phyloP scores from a whole-genome alignment of 2,329 filamentous ascomycete species.

The Chaetomium globosum region DNA sequence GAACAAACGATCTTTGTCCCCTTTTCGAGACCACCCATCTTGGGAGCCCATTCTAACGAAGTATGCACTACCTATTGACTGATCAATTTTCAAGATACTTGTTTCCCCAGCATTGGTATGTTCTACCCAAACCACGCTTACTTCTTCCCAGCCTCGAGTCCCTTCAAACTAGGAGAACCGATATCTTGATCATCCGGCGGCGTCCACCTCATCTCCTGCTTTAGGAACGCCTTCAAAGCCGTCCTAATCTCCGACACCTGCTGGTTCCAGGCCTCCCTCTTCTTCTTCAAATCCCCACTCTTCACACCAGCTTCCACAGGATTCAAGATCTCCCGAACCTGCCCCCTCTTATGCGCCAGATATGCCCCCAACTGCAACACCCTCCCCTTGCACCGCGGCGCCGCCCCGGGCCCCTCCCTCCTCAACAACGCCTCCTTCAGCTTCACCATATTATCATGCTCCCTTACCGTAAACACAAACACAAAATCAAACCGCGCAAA shows the following conservation, averaged over 20 bases:
- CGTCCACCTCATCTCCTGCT: conserved; percentile 35
- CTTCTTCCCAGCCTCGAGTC: not conserved
- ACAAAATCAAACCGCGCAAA: conserved; percentile 38
- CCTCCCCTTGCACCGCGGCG: conserved; percentile 31
- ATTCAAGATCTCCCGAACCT: conserved; percentile 22
- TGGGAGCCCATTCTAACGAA: too few relatives aligned
- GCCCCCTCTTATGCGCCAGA: conserved; percentile 16
- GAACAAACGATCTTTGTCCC: too few relatives aligned
- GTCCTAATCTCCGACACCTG: conserved; percentile 35
- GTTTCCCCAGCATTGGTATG: not conserved
- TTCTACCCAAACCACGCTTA: not conserved
- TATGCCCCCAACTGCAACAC: conserved; percentile 39
- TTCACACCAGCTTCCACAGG: not conserved
- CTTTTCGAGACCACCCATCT: too few relatives aligned
- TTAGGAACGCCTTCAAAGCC: conserved; percentile 35
- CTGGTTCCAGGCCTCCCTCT: conserved; percentile 34
- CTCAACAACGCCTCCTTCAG: conserved; percentile 33
- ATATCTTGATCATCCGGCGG: conserved; percentile 20
- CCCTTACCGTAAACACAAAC: conserved; percentile 37
- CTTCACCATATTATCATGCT: conserved; percentile 38
- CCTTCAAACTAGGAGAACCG: not conserved
- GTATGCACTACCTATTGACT: too few relatives aligned
- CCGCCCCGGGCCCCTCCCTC: conserved; percentile 12
- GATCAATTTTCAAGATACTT: not conserved
- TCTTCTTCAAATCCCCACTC: conserved; percentile 6